Conservation (phyloP, 176 grass and related monocot species). For the Phyllostachys edulis region DNA sequence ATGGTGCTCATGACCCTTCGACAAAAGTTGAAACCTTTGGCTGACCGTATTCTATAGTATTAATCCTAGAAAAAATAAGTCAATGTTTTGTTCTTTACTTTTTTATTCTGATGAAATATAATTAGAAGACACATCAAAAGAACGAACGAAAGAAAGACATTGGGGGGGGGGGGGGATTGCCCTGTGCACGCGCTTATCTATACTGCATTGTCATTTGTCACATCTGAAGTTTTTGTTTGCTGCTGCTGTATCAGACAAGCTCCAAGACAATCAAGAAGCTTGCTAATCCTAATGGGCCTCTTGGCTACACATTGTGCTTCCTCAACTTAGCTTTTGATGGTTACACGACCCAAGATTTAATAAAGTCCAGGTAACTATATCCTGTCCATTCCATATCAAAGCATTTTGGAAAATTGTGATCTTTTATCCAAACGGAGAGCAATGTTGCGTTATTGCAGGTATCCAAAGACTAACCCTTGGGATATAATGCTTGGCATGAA, state of each 20-base stretch:
- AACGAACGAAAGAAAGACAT: neutral
- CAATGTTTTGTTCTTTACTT: neutral
- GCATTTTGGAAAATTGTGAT: neutral
- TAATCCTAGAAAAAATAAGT: neutral
- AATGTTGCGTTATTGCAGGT: constrained; percentile 44
- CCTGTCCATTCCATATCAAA: neutral
- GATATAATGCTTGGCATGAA: constrained; percentile 99
- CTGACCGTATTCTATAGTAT: neutral
- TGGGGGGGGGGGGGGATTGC: too few species aligned
- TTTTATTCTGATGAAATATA: neutral
- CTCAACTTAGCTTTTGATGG: constrained; percentile 99
- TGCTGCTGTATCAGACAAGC: constrained; percentile 67
- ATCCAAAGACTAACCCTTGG: constrained; percentile 89
- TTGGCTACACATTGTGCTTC: constrained; percentile 93
- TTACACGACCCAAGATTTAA: constrained; percentile 97
- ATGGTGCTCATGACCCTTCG: neutral
- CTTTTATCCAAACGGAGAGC: neutral
- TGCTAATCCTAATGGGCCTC: constrained; percentile 91
- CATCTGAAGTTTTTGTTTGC: constrained; percentile 18
- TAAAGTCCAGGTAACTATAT: constrained; percentile 74
- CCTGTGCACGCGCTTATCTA: neutral
- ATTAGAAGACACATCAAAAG: neutral
- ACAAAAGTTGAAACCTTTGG: neutral
- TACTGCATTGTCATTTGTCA: neutral
- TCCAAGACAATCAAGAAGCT: constrained; percentile 98